phyloP scores from a whole-genome alignment of 169 alveolate genomes.

The Besnoitia besnoiti region DNA sequence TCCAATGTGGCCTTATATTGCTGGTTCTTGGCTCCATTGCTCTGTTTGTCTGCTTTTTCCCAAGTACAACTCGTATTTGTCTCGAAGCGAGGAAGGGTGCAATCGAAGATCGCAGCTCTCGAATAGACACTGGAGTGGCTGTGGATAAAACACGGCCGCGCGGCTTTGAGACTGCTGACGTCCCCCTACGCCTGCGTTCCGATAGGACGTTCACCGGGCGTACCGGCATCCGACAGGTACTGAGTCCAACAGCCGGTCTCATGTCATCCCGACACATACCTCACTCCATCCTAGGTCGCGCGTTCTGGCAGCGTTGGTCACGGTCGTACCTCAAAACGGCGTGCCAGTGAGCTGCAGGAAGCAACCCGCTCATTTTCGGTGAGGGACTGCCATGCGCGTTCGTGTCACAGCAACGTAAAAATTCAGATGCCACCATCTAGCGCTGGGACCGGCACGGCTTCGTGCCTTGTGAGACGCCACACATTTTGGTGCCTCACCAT shows the following conservation, averaged over 20 bases:
- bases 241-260: not conserved
- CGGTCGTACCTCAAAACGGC: not conserved
- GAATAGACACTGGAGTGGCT: not conserved
- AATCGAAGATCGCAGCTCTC: not conserved
- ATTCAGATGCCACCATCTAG: not conserved
- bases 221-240: not conserved
- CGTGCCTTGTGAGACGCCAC: too few relatives aligned
- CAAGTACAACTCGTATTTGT: not conserved
- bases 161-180: not conserved
- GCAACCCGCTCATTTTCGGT: not conserved
- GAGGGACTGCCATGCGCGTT: not conserved
- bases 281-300: not conserved
- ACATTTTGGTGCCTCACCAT: not conserved
- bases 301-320: not conserved
- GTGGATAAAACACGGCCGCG: not conserved
- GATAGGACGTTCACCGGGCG: not conserved
- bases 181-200: not conserved
- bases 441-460: too few relatives aligned
- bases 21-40: conserved; percentile 36
- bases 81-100: not conserved
- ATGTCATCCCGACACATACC: not conserved
- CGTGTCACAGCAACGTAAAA: not conserved
- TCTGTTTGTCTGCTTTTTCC: not conserved
- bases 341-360: not conserved
- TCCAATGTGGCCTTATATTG: not conserved